Evolutionary conservation across 192 early-diverging fungal genomes (phyloP), one percentile per base, ranked within the genome.

Genomic region (Coemansia aciculifera): DNA sequence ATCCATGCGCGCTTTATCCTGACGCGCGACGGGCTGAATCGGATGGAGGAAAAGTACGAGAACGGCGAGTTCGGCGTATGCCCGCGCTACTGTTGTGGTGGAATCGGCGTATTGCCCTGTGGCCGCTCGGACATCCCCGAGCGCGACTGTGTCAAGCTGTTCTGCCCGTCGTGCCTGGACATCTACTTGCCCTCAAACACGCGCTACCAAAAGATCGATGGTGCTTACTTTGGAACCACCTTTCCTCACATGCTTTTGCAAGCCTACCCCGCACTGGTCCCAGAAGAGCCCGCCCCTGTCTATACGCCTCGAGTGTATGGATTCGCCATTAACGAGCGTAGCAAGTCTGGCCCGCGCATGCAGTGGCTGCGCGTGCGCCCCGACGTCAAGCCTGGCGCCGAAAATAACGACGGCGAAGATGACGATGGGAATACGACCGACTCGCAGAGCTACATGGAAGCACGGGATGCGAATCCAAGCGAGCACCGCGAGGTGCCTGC

Each of bases 211-310:
- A 86, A 83, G 68, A 61, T 94, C 60, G 91, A 92, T 67, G 93
- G 98, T 59, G 93, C 95, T 37, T 92, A 89, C 75, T 99, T 99
- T 86, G 96, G 96, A 36, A 93, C 98, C 17, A 95, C 95, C 4
- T 97, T 99, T 76, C 90, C 95, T 10, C 91, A 95, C 73, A 81
- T 99, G 68, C 88, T 98, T 52, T 92, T 96, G 78, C 87, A 93
- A 78, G 89, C 90, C 9, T 97, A 90, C 84, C 91, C 94, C 0
- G 87, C 92, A 38, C 69, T 93, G 37, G 76, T 90, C 13, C 93
- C 91, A 13, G 75, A 78, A 17, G 73, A 83, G 5, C 72, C 73
- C 57, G 65, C 74, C 43, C 84, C 84, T 31, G 85, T 91, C 24
- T 98, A 96, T 81, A 77, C 83, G 6, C 93, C 93, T 24, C 86